Percentiles rank a stretch among this genome's conserved stretches.
These are phyloP conservation scores for Paramecium primaurelia DNA, from an alignment of 73 alveolate genomes.

Conservation along the genomic window DNA sequence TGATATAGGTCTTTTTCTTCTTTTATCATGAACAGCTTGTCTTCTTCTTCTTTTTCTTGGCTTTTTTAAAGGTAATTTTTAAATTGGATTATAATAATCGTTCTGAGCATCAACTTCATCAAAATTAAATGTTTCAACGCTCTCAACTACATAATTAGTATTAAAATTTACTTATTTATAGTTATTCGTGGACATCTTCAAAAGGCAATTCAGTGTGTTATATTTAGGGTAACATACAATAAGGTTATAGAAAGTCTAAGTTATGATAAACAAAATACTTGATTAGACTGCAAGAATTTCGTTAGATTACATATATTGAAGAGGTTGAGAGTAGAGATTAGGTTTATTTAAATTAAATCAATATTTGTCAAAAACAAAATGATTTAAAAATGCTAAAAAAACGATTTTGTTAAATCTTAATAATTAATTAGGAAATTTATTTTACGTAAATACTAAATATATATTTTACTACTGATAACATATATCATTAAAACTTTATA, in stretches of 20 bases:
- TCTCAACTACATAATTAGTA: neutral
- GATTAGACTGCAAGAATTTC: neutral
- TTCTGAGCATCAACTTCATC: neutral
- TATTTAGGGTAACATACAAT: neutral
- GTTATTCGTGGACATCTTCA: neutral
- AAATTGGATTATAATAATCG: neutral
- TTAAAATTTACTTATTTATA: neutral
- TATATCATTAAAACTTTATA: neutral
- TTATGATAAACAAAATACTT: neutral
- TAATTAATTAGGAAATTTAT: neutral
- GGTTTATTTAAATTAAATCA: neutral
- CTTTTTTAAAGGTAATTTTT: neutral
- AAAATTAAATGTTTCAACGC: neutral
- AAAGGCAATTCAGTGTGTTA: neutral
- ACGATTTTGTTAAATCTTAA: neutral
- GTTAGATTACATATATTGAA: neutral
- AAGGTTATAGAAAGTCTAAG: neutral
- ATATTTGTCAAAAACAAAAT: neutral
- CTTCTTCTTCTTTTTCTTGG: neutral
- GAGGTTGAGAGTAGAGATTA: neutral
- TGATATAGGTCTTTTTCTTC: neutral
- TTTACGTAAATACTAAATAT: neutral
- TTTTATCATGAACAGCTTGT: neutral
- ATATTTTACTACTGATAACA: neutral
- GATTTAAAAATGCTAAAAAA: neutral